A percentile compares a stretch with the other conserved stretches of the same genome.
Evolutionary conservation across 257 asterid genomes (phyloP).

Genomic region (Solanum ahanhuiri): DNA sequence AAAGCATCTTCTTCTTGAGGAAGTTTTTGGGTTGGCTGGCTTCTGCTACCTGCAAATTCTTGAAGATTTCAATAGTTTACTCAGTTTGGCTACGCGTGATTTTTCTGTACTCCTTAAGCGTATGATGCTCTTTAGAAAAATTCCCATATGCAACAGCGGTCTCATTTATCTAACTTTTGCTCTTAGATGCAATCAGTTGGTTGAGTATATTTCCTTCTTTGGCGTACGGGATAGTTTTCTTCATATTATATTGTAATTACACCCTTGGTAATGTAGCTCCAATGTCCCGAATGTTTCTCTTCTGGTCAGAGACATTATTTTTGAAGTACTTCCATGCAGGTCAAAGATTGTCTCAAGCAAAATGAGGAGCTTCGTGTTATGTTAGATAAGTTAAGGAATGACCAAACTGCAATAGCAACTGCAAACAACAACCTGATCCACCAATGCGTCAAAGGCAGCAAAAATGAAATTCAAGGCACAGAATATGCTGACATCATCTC

Average conservation of each 20-base stretch:
- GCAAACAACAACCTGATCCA: slow-evolving; percentile 24
- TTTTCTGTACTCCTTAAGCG: background rate
- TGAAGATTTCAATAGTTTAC: background rate
- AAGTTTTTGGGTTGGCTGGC: background rate
- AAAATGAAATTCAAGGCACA: slow-evolving; percentile 19
- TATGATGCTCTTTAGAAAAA: background rate
- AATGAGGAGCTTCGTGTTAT: slow-evolving; percentile 76
- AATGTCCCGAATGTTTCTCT: background rate
- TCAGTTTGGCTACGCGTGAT: background rate
- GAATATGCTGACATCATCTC: slow-evolving; percentile 35
- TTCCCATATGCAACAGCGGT: background rate
- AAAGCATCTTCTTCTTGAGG: background rate
- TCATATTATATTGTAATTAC: background rate
- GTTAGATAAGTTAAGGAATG: slow-evolving; percentile 58
- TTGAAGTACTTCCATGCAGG: slow-evolving; percentile 30
- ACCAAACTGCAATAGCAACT: slow-evolving; percentile 35
- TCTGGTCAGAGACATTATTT: background rate
- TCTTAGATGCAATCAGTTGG: background rate
- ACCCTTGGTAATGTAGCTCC: background rate
- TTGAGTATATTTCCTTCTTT: background rate
- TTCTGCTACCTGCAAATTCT: background rate
- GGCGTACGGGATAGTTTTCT: background rate
- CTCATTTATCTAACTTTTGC: background rate
- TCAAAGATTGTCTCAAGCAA: slow-evolving; percentile 63
- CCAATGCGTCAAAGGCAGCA: slow-evolving; percentile 22